Evolutionary conservation across 1,284 basidiomycete genomes (phyloP).

Genomic region (Rhodotorula sp.): DNA sequence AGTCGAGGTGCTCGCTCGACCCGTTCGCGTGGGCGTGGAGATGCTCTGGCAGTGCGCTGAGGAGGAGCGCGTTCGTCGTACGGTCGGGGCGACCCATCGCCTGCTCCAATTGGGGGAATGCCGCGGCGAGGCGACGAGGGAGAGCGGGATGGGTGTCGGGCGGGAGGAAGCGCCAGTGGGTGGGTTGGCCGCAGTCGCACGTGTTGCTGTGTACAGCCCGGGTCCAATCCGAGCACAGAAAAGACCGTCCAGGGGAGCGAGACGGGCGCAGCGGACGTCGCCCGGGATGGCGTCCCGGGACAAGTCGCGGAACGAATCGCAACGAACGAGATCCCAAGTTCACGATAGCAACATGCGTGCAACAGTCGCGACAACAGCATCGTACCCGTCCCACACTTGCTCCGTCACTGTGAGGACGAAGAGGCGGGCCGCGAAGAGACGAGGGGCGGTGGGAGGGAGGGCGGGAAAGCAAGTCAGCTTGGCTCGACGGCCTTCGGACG

Average conservation of each 20-base stretch:
- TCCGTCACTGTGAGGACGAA: neutral
- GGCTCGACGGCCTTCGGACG: too few relatives aligned
- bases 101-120: neutral
- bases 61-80: neutral
- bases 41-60: neutral
- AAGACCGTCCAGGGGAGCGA: too few relatives aligned
- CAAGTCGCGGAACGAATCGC: neutral
- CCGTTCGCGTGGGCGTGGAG: conserved; percentile 27
- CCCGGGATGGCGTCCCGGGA: neutral
- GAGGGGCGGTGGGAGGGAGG: too few relatives aligned
- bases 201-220: too few relatives aligned
- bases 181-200: too few relatives aligned
- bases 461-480: neutral
- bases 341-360: neutral
- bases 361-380: neutral
- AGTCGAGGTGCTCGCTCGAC: conserved; percentile 9
- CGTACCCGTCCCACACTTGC: neutral
- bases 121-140: neutral
- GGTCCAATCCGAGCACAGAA: too few relatives aligned
- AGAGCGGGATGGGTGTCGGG: neutral
- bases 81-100: neutral
- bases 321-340: neutral
- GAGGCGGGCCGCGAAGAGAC: too few relatives aligned
- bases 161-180: neutral
- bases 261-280: too few relatives aligned